A percentile compares a stretch with the other conserved stretches of the same genome.
Evolutionary conservation across 345 rosid genomes (phyloP).

Genomic region (Garcia nutans): DNA sequence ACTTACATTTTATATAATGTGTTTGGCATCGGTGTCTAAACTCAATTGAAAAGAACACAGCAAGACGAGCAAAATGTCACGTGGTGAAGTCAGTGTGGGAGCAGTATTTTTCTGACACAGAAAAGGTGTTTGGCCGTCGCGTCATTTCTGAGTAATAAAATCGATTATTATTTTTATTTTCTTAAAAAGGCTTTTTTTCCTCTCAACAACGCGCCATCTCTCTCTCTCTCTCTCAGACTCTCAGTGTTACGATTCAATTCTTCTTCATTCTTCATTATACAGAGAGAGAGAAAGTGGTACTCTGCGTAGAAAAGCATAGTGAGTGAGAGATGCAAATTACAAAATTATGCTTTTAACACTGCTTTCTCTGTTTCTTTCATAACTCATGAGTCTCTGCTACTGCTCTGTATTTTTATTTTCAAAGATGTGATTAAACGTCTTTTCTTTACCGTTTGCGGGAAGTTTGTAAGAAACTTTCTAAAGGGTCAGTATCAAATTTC

Average conservation of each 20-base stretch:
- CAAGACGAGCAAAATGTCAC: not conserved
- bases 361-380: not conserved
- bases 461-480: conserved; percentile 10
- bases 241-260: not conserved
- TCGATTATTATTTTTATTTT: too few relatives aligned
- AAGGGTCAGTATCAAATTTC: conserved; percentile 11
- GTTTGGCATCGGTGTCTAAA: too few relatives aligned
- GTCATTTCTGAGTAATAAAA: conserved; percentile 15
- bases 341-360: not conserved
- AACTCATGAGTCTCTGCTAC: not conserved
- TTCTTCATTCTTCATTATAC: not conserved
- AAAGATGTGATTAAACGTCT: conserved; percentile 19
- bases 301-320: conserved; percentile 46
- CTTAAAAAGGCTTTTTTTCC: too few relatives aligned
- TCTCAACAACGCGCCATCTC: conserved; percentile 3
- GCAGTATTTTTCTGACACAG: not conserved
- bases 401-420: not conserved
- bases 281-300: conserved; percentile 35
- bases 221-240: too few relatives aligned
- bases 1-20: too few relatives aligned
- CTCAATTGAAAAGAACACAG: too few relatives aligned
- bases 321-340: not conserved
- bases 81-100: not conserved
- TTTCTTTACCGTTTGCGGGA: not conserved
- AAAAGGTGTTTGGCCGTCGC: conserved; percentile 34